Base-by-base conservation (phyloP, 164 flowering plant species). In the Nelumbo lutea region DNA sequence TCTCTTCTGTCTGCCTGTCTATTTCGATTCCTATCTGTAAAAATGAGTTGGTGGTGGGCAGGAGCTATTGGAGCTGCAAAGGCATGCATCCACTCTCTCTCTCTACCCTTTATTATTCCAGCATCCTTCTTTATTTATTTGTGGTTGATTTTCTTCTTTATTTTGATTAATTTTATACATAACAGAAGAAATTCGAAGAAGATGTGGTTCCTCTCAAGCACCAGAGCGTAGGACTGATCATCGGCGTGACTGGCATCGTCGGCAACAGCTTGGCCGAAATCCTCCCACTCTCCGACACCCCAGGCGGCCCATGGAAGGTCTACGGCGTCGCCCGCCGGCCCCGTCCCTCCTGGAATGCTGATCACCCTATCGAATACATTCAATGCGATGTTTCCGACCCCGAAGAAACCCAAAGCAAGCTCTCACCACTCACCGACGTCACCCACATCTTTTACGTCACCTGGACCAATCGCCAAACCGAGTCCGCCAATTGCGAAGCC, bases 301-400 rank as follows among this genome's bases (percentile, higher is more conserved):
- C 97, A 59, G 94, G 96, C 50, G 92, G 96, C 40, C 92, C 90
- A 0, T 90, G 96, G 97, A 90, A 91, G 68, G 94, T 88, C 66
- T 90, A 90, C 74, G 94, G 97, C 72, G 86, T 88, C 51, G 88
- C 85, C 6, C 86, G 93, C 56, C 84, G 93, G 40, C 82, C 88
- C 44, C 83, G 87, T 0, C 96, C 93, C 10, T 5, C 68, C 45
- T 88, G 91, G 93, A 73, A 70, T 71, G 77, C 79, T 6, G 88
- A 87, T 40, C 80, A 85, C 61, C 86, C 86, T 0, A 56, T 91
- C 63, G 82, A 88, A 4, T 89, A 91, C 85, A 79, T 91, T 73
- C 91, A 84, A 59, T 90, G 97, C 78, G 89, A 88, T 67, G 67
- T 88, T 58, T 77, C 87, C 15, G 79, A 90, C 56, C 10, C 70